phyloP scores from a whole-genome alignment of 139 green algal genomes.

The Penium margaritaceum region DNA sequence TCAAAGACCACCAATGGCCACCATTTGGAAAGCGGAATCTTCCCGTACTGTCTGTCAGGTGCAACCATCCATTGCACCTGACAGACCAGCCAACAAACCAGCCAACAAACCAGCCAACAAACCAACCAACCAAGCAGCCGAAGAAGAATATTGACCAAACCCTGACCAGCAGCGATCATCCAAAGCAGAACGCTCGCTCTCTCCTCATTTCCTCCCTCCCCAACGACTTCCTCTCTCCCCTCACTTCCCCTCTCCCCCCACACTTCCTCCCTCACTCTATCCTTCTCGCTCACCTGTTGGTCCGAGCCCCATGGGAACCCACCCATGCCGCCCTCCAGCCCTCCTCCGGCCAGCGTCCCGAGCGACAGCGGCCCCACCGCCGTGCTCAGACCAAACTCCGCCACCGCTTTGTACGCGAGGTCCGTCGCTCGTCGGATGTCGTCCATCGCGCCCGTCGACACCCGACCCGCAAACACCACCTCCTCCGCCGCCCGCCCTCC shows the following conservation, averaged over 20 bases:
- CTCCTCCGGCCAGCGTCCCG: constrained; percentile 57
- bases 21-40: too few relatives aligned
- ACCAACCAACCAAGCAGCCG: neutral
- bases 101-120: neutral
- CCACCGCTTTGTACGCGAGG: constrained; percentile 63
- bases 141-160: neutral
- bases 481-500: constrained; percentile 79
- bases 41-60: too few relatives aligned
- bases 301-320: constrained; percentile 44
- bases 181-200: neutral
- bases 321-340: constrained; percentile 47
- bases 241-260: constrained; percentile 9
- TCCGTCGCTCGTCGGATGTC: constrained; percentile 82
- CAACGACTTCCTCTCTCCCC: neutral
- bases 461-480: constrained; percentile 56
- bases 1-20: too few relatives aligned
- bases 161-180: neutral
- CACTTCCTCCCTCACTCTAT: neutral
- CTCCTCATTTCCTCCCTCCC: too few relatives aligned
- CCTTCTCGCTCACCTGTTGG: constrained; percentile 35
- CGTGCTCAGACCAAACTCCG: constrained; percentile 66
- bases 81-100: too few relatives aligned
- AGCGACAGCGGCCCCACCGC: constrained; percentile 73
- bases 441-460: constrained; percentile 64
- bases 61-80: too few relatives aligned